Evolutionary conservation across 129 eudicot genomes (phyloP), one percentile per base, ranked within the genome.

Genomic region (Flaveria robusta): DNA sequence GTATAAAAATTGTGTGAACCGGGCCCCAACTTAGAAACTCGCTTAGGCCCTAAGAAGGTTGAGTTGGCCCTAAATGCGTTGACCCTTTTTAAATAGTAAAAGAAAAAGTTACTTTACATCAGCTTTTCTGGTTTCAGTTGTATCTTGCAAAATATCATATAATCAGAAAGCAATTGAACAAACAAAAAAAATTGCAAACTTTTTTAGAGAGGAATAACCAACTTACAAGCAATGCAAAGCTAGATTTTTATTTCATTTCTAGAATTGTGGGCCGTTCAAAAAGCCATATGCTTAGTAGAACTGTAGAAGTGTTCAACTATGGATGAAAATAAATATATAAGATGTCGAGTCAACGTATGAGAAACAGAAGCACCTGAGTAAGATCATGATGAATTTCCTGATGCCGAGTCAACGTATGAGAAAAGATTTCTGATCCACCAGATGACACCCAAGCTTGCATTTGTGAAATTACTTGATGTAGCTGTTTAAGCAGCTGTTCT

Each of bases 391-490:
- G 91, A 70, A 91, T 88, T 73, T 91, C 97, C 54, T 83, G 91
- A 84, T 91, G 97, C 3, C 97, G 91, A 39, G 97, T 91, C 78
- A 91, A 85, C 23, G 97, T 88, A 56, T 91, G 97, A 81, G 94
- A 91, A 75, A 91, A 89, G 22, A 91, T 86, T 80, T 91, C 94
- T 9, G 89, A 81, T 52, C 97, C 97, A 65, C 97, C 97, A 9
- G 97, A 86, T 68, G 97, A 88, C 11, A 91, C 88, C 97, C 97
- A 91, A 26, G 85, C 89, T 82, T 88, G 89, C 97, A 91, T 91
- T 70, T 84, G 94, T 18, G 76, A 75, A 77, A 86, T 88, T 46
- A 91, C 91, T 82, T 80, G 88, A 26, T 94, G 93, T 42, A 91
- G 90, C 80, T 88, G 91, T 67, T 81, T 84, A 68, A 91, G 79